Conservation (phyloP, 148 eudicot genomes). For the Rhododendron ferrugineum region DNA sequence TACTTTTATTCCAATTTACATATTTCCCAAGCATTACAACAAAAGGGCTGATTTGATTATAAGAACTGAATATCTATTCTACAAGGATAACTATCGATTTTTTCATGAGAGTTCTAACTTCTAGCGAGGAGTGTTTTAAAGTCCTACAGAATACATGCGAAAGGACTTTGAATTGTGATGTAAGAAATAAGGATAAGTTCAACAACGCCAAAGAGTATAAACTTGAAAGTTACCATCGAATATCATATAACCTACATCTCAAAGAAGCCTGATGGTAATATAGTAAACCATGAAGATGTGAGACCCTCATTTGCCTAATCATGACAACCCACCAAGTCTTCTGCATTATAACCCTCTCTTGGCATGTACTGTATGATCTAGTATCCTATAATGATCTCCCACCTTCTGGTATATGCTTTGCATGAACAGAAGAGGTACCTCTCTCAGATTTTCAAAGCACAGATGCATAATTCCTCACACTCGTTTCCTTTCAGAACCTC, state of each 20-base stretch:
- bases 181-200: not conserved
- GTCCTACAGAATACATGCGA: not conserved
- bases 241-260: not conserved
- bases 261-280: no score
- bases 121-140: not conserved
- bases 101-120: not conserved
- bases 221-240: not conserved
- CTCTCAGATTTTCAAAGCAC: not conserved
- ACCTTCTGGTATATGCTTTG: not conserved
- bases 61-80: not conserved
- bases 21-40: not conserved
- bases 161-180: not conserved
- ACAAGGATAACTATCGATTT: not conserved
- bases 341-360: not conserved
- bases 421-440: not conserved
- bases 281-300: not conserved
- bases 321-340: not conserved
- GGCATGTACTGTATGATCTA: not conserved
- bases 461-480: not conserved
- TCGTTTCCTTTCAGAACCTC: not conserved
- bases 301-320: not conserved
- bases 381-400: not conserved
- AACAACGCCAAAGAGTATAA: not conserved
- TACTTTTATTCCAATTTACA: not conserved
- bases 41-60: not conserved